These are phyloP conservation scores for Lyophyllum atratum DNA, from an alignment of 768 basidiomycete species.

Conservation along the genomic window DNA sequence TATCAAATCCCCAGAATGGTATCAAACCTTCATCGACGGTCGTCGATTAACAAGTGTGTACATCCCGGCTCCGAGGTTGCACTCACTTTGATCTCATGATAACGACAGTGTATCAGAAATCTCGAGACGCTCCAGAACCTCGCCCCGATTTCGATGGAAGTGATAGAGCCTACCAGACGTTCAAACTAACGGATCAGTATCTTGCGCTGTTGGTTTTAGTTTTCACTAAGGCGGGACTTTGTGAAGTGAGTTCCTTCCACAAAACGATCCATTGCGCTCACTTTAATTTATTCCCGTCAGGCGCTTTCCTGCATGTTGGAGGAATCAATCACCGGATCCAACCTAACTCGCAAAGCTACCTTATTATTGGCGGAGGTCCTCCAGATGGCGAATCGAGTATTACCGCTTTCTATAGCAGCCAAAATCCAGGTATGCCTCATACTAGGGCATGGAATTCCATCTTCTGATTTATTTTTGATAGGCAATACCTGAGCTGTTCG, in stretches of 20 bases:
- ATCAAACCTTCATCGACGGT: slow-evolving; percentile 88
- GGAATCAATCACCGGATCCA: slow-evolving; percentile 71
- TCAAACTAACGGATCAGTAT: slow-evolving; percentile 92
- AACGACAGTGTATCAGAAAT: slow-evolving; percentile 72
- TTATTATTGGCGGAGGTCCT: slow-evolving; percentile 90
- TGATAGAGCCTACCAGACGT: slow-evolving; percentile 53
- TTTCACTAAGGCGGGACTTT: slow-evolving; percentile 82
- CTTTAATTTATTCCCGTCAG: slow-evolving; percentile 38
- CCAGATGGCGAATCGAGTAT: slow-evolving; percentile 81
- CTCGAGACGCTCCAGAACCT: slow-evolving; percentile 41
- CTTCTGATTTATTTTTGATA: slow-evolving; percentile 30
- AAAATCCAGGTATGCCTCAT: slow-evolving; percentile 68
- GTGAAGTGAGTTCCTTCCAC: slow-evolving; percentile 62
- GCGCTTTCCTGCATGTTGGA: slow-evolving; percentile 85
- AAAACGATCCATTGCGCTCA: background rate
- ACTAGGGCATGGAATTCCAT: background rate
- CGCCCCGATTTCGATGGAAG: slow-evolving; percentile 31
- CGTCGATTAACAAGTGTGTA: slow-evolving; percentile 80
- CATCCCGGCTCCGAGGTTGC: background rate
- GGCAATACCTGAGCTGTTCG: slow-evolving; percentile 85
- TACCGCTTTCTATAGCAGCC: slow-evolving; percentile 82
- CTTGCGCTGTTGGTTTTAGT: slow-evolving; percentile 82
- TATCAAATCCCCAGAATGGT: slow-evolving; percentile 92
- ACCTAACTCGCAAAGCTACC: slow-evolving; percentile 86
- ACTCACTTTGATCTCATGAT: background rate